These are phyloP conservation scores for Magnaporthales sp. DNA, from an alignment of 2,329 filamentous ascomycete genomes.

Conservation along the genomic window DNA sequence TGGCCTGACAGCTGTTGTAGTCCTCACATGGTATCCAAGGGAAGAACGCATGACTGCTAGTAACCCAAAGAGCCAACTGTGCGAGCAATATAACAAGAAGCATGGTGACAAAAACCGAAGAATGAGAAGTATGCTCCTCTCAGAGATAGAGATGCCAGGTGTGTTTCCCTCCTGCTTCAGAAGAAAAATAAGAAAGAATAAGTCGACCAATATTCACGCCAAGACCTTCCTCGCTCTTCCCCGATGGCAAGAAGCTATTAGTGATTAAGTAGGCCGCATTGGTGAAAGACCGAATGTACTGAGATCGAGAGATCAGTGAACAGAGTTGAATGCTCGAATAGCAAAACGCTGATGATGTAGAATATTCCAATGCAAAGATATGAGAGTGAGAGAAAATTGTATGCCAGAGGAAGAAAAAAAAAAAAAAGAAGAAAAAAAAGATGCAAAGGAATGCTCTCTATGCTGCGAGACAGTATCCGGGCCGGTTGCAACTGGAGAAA, in stretches of 20 bases:
- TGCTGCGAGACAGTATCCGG: background rate
- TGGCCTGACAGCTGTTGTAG: conserved; percentile 12
- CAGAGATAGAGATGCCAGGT: background rate
- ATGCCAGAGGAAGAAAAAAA: too few relatives aligned
- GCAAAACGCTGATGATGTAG: background rate
- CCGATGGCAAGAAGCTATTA: background rate
- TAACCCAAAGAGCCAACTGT: conserved; percentile 39
- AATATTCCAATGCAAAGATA: background rate
- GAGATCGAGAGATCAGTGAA: background rate
- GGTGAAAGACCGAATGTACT: background rate
- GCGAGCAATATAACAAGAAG: conserved; percentile 28
- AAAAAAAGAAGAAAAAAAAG: background rate
- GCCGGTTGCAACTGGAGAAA: background rate
- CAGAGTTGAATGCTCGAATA: background rate
- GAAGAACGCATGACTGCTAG: conserved; percentile 37
- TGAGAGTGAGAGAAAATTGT: background rate
- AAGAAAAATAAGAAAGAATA: too few relatives aligned
- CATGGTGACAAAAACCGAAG: conserved; percentile 25
- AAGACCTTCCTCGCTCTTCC: background rate
- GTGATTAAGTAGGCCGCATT: background rate
- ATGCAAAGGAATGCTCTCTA: background rate
- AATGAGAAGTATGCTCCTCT: background rate
- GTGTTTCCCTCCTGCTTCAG: background rate
- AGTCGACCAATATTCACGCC: background rate
- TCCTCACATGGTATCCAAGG: conserved; percentile 30